Evolutionary conservation across 2,329 filamentous ascomycete species (phyloP).

Genomic region (Cladosporium halotolerans): DNA sequence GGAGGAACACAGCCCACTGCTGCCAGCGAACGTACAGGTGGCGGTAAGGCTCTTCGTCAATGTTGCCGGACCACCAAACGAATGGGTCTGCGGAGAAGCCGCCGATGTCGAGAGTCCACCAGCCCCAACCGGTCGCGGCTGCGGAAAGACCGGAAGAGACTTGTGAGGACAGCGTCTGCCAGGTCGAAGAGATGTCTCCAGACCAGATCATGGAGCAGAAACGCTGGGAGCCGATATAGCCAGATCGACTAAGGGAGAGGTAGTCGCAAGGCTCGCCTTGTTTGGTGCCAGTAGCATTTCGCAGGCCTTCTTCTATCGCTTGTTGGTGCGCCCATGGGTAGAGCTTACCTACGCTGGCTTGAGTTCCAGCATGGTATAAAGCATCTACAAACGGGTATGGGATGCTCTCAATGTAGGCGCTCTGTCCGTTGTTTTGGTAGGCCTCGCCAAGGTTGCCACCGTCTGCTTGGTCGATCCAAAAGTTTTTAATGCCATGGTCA

Average conservation of each 20-base stretch:
- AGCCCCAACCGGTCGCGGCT: constrained; percentile 25
- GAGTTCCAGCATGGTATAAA: constrained; percentile 28
- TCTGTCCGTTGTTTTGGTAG: constrained; percentile 34
- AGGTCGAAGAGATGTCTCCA: constrained; percentile 26
- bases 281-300: constrained; percentile 23
- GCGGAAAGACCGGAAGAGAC: constrained; percentile 25
- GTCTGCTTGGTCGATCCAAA: constrained; percentile 32
- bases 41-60: constrained; percentile 25
- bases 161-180: constrained; percentile 26
- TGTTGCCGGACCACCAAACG: constrained; percentile 29
- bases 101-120: constrained; percentile 28
- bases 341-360: constrained; percentile 24
- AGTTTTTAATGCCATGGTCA: constrained; percentile 29
- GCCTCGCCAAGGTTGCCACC: constrained; percentile 33
- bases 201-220: constrained; percentile 31
- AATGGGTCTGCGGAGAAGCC: constrained; percentile 30
- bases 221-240: constrained; percentile 28
- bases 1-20: constrained; percentile 29
- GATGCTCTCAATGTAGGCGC: constrained; percentile 25
- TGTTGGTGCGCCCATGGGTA: constrained; percentile 29
- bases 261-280: constrained; percentile 24
- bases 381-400: constrained; percentile 26
- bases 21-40: constrained; percentile 29
- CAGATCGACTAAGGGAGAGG: constrained; percentile 24
- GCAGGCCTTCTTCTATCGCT: constrained; percentile 27